Evolutionary conservation across 495 filamentous ascomycete species (phyloP), one percentile per base, ranked within the genome.

Genomic region (Neurospora sp.): DNA sequence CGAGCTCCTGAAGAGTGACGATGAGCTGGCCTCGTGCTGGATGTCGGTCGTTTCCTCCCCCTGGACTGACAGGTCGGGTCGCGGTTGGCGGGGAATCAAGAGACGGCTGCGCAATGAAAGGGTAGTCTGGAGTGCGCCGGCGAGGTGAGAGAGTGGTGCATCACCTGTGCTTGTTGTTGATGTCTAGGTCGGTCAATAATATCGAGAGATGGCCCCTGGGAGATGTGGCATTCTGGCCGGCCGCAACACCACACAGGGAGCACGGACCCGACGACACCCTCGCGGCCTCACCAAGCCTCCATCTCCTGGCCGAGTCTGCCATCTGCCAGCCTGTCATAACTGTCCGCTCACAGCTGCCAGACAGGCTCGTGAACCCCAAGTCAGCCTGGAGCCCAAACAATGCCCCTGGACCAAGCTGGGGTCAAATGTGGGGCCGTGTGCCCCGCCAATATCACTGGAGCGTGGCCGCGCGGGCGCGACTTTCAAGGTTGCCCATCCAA

Each of bases 211-310:
- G 71, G 71, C 65, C 73, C 76, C 72, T 73, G 75, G 75, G 78
- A 81, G 79, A 81, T 79, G 79, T 81, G 78, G 78, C 79, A 81
- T 79, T 78, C 75, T 77, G 74, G 78, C 69, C 75, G 70, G 42
- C 72, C 70, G 68, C 61, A 37, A 37, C 68, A 35, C 10, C 53
- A 71, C 44, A 59, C 27, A 3, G 22, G 22, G 53, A 65, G 53
- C 53, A 65, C 53, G 53, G 53, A 65, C 53, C 53, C 53, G 53
- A 65, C 53, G 17, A 65, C 53, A 65, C 53, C 53, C 53, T 65
- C 31, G 10, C 53, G 53, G 53, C 53, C 53, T 35, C 53, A 35
- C 53, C 53, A 65, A 65, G 27, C 27, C 53, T 65, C 53, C 53
- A 65, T 35, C 53, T 35, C 53, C 53, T 17, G 20, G 27, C 38